phyloP scores from a whole-genome alignment of 805 yeast genomes.

The Maudiozyma bulderi region DNA sequence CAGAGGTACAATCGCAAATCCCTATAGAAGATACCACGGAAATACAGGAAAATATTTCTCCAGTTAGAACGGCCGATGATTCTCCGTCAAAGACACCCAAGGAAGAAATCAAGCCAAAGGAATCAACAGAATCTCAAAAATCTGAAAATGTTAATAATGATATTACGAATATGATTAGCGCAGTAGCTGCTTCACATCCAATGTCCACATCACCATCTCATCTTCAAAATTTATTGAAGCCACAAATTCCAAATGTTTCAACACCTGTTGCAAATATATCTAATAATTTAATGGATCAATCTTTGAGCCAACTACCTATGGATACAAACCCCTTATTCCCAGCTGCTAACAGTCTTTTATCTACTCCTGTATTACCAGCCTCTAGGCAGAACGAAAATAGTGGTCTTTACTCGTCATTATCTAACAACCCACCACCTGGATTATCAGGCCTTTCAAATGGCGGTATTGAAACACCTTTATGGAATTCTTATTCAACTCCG shows the following conservation, averaged over 20 bases:
- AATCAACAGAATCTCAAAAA: background rate
- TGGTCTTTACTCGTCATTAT: background rate
- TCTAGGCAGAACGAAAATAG: background rate
- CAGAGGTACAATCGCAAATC: no score
- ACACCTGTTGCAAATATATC: background rate
- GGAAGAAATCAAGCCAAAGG: background rate
- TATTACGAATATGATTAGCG: conserved; percentile 20
- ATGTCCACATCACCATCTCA: conserved; percentile 14
- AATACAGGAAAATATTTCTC: no score
- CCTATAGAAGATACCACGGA: no score
- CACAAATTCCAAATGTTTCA: background rate
- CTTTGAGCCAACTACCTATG: background rate
- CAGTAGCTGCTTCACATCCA: conserved; percentile 20
- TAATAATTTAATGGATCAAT: background rate
- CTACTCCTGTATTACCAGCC: background rate
- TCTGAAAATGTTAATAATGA: conserved; percentile 15
- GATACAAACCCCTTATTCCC: background rate
- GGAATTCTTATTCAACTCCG: conserved; percentile 3
- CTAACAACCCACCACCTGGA: background rate
- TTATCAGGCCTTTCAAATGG: conserved; percentile 1
- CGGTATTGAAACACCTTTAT: background rate
- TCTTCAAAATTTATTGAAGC: conserved; percentile 11
- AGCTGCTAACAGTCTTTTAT: background rate
- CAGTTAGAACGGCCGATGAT: no score
- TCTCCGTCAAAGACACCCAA: background rate